Evolutionary conservation across 1,139 yeast species (phyloP).

Genomic region (Pneumocystis carinii): DNA sequence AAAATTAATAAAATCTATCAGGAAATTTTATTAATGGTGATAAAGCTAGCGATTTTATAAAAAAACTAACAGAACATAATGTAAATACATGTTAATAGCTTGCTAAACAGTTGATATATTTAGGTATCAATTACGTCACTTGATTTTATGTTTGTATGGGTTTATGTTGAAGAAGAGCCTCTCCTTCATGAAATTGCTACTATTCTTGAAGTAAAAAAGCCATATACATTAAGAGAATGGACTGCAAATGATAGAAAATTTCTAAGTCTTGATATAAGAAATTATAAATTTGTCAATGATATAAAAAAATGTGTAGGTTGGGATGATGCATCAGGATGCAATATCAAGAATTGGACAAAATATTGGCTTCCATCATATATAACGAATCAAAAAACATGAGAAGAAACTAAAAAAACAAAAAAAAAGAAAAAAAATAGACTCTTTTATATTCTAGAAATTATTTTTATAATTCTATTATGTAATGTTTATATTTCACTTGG

Average conservation of each 20-base stretch:
- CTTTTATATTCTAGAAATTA: not conserved
- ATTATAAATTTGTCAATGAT: not conserved
- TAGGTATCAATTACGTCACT: not conserved
- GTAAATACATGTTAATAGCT: not conserved
- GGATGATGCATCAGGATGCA: not conserved
- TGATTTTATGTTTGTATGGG: not conserved
- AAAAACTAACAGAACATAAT: not conserved
- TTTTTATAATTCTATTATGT: not conserved
- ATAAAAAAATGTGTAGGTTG: not conserved
- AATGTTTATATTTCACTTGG: not conserved
- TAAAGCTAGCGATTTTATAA: not conserved
- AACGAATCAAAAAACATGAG: not conserved
- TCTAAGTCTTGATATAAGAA: not conserved
- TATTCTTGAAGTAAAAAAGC: not conserved
- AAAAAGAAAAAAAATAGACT: not conserved
- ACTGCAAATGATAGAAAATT: not conserved
- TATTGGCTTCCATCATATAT: not conserved
- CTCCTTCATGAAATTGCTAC: not conserved
- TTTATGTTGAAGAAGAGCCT: not conserved
- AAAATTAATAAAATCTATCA: not conserved
- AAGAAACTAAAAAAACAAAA: not conserved
- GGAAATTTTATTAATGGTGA: not conserved
- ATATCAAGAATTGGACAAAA: not conserved
- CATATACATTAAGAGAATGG: not conserved
- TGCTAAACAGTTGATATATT: not conserved